Percentiles rank a stretch among this genome's conserved stretches.
These are phyloP conservation scores for Chlamydomonas asymmetrica DNA, from an alignment of 139 green algal genomes.

Conservation along the genomic window DNA sequence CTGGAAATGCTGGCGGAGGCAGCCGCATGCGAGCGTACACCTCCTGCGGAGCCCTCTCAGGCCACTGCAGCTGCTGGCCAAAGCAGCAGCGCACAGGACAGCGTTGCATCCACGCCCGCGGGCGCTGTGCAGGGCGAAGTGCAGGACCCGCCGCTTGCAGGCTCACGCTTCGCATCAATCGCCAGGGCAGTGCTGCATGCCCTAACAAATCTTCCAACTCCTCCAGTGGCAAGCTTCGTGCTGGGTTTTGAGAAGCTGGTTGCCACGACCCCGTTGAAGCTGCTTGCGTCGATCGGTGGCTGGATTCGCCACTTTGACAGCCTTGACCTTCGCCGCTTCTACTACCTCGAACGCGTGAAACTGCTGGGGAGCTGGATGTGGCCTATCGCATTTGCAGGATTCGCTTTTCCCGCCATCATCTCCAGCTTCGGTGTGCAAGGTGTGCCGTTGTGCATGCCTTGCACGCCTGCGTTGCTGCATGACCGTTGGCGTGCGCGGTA, in stretches of 20 bases:
- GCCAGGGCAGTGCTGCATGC: too few relatives aligned
- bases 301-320: conserved; percentile 36
- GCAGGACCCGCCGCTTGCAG: too few relatives aligned
- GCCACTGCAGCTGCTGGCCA: too few relatives aligned
- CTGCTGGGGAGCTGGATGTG: conserved; percentile 37
- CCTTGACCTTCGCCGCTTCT: conserved; percentile 47
- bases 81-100: too few relatives aligned
- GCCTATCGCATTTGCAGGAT: conserved; percentile 33
- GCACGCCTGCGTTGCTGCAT: not conserved
- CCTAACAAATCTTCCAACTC: too few relatives aligned
- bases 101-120: not conserved
- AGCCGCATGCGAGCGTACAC: too few relatives aligned
- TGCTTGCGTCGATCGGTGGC: conserved; percentile 35
- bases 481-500: not conserved
- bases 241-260: conserved; percentile 10
- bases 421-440: conserved; percentile 13
- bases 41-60: too few relatives aligned
- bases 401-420: conserved; percentile 41
- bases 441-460: not conserved
- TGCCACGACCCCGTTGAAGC: conserved; percentile 40
- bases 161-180: too few relatives aligned
- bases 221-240: not conserved
- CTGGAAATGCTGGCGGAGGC: too few relatives aligned
- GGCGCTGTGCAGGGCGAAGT: not conserved
- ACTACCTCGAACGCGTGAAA: conserved; percentile 2